phyloP scores from a whole-genome alignment of 768 basidiomycete species.

The Ramaria rubella region DNA sequence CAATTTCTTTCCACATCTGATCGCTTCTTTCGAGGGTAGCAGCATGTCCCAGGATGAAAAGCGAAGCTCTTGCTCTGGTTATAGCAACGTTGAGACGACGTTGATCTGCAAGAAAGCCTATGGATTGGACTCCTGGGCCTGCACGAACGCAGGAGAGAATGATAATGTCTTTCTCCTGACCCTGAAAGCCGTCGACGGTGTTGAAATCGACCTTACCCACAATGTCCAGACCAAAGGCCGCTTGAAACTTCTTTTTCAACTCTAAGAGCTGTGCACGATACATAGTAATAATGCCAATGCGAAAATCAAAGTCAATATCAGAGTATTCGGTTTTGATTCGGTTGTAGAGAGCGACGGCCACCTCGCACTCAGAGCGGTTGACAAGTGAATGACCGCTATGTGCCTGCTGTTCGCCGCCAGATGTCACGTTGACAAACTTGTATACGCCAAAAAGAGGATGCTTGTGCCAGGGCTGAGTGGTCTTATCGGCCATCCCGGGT shows the following conservation, averaged over 20 bases:
- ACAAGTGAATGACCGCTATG: constrained; percentile 60
- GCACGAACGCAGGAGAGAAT: constrained; percentile 96
- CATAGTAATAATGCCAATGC: constrained; percentile 81
- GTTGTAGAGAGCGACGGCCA: constrained; percentile 71
- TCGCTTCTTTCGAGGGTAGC: constrained; percentile 86
- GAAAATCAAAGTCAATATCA: constrained; percentile 43
- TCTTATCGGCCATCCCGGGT: constrained; percentile 80
- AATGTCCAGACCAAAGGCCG: constrained; percentile 66
- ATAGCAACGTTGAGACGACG: constrained; percentile 98
- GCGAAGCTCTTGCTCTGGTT: constrained; percentile 90
- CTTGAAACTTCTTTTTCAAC: constrained; percentile 60
- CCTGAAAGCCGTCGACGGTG: constrained; percentile 98
- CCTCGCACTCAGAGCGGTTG: constrained; percentile 67
- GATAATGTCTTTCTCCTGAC: constrained; percentile 98
- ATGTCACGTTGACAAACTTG: constrained; percentile 76
- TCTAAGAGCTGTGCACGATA: constrained; percentile 86
- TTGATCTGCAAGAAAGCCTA: constrained; percentile 82
- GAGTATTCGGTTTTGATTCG: constrained; percentile 61
- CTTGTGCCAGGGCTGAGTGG: constrained; percentile 78
- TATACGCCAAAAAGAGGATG: constrained; percentile 77
- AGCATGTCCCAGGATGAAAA: constrained; percentile 90
- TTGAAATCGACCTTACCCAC: constrained; percentile 80
- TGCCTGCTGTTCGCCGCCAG: constrained; percentile 56
- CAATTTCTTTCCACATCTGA: constrained; percentile 68
- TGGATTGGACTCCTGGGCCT: constrained; percentile 69